Percentiles rank a stretch among this genome's conserved stretches.
Conservation (phyloP, 116 monocot genomes). For the Cymodocea nodosa region DNA sequence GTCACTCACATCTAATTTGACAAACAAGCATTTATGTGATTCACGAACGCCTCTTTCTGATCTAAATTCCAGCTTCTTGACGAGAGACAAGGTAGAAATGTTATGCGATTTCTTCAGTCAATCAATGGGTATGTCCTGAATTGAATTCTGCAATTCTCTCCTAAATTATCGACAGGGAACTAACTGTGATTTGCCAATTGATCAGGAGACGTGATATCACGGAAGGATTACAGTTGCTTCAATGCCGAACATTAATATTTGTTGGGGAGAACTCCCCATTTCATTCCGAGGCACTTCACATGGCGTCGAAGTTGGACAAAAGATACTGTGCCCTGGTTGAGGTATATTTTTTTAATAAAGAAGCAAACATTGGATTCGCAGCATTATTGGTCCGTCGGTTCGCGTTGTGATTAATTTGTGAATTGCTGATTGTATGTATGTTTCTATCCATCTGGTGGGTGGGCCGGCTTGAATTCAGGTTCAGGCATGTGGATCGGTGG, state of each 20-base stretch:
- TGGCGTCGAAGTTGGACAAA: slow-evolving; percentile 54
- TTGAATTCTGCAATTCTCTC: not conserved
- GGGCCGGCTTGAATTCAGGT: slow-evolving; percentile 26
- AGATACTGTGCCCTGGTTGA: slow-evolving; percentile 76
- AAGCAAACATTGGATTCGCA: not conserved
- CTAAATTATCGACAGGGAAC: not conserved
- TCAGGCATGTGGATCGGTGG: slow-evolving; percentile 87
- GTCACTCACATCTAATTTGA: too few species aligned
- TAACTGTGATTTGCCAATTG: not conserved
- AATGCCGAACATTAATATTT: slow-evolving; percentile 64
- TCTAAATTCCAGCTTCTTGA: slow-evolving; percentile 52
- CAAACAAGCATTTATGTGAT: too few species aligned
- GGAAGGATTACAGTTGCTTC: slow-evolving; percentile 49
- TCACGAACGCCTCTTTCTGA: too few species aligned
- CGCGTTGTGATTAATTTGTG: not conserved
- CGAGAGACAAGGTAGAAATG: slow-evolving; percentile 62
- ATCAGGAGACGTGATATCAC: slow-evolving; percentile 78
- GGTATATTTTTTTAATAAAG: slow-evolving; percentile 19
- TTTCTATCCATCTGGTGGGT: not conserved
- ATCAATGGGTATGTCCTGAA: slow-evolving; percentile 46
- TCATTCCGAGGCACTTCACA: slow-evolving; percentile 61
- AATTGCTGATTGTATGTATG: not conserved
- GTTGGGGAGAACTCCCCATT: slow-evolving; percentile 62
- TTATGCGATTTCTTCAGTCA: slow-evolving; percentile 75
- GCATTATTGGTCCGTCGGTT: too few species aligned